phyloP scores from a whole-genome alignment of 208 protist genomes.

The Leishmania arabica region DNA sequence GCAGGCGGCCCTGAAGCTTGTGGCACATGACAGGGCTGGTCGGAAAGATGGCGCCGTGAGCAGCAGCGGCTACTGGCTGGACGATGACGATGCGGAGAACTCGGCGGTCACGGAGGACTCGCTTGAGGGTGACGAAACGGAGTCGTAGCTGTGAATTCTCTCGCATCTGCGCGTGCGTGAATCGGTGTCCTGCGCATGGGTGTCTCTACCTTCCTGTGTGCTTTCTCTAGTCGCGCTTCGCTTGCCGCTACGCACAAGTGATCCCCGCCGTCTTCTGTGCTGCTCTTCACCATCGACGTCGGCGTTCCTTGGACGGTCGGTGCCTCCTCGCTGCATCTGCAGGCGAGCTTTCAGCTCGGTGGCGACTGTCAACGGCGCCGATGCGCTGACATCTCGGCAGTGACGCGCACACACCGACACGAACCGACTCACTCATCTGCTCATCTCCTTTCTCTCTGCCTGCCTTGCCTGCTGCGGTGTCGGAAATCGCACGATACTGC shows the following conservation, averaged over 20 bases:
- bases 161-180: background rate
- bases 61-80: constrained; percentile 31
- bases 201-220: background rate
- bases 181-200: background rate
- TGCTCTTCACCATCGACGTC: background rate
- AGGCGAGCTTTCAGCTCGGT: background rate
- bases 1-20: constrained; percentile 32
- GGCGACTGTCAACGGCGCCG: too few relatives aligned
- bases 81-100: constrained; percentile 11
- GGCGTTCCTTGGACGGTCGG: background rate
- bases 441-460: background rate
- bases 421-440: background rate
- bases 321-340: background rate
- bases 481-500: background rate
- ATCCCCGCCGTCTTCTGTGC: background rate
- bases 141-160: background rate
- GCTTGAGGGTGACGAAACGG: background rate
- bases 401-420: background rate
- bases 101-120: constrained; percentile 21
- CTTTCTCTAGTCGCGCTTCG: background rate
- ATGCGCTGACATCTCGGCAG: background rate
- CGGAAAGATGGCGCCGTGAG: constrained; percentile 11
- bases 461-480: background rate
- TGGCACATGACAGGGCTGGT: constrained; percentile 4
- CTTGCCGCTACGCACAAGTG: background rate